phyloP scores from a whole-genome alignment of 192 early-diverging fungal genomes.

The Entomortierella beljakovae region DNA sequence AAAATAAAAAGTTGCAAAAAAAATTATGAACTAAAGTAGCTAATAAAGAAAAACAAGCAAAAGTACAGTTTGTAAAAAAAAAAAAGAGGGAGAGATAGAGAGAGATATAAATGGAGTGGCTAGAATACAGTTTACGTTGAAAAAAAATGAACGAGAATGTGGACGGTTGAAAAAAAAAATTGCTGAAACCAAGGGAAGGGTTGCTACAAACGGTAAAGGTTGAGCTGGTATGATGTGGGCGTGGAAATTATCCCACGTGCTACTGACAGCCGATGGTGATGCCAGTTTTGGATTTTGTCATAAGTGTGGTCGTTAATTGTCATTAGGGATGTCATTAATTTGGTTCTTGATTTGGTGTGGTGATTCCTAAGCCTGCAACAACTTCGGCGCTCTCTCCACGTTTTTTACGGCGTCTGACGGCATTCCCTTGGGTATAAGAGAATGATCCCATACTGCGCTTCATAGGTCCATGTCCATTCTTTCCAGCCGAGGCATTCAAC shows the following conservation, averaged over 20 bases:
- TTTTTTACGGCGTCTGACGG: constrained; percentile 50
- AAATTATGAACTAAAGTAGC: neutral
- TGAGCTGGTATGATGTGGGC: constrained; percentile 19
- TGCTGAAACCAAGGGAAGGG: neutral
- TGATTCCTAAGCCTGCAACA: constrained; percentile 34
- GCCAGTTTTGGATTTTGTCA: neutral
- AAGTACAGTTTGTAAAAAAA: constrained; percentile 1
- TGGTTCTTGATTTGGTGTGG: constrained; percentile 13
- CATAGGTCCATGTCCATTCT: constrained; percentile 41
- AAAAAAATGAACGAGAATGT: constrained; percentile 19
- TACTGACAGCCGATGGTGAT: neutral
- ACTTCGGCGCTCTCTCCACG: constrained; percentile 47
- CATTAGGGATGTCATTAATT: constrained; percentile 33
- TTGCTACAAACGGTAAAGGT: neutral
- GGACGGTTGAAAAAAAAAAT: constrained; percentile 1
- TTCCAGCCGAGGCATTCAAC: neutral
- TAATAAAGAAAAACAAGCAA: neutral
- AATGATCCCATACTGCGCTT: constrained; percentile 49
- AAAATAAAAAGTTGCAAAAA: constrained; percentile 1
- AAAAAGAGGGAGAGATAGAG: neutral
- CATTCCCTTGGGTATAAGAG: constrained; percentile 8
- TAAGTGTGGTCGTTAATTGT: neutral
- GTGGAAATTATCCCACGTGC: neutral
- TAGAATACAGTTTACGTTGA: constrained; percentile 12
- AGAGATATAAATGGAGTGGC: neutral